These are phyloP conservation scores for Aphanomyces astaci DNA, from an alignment of 352 stramenopile genomes.

Conservation along the genomic window DNA sequence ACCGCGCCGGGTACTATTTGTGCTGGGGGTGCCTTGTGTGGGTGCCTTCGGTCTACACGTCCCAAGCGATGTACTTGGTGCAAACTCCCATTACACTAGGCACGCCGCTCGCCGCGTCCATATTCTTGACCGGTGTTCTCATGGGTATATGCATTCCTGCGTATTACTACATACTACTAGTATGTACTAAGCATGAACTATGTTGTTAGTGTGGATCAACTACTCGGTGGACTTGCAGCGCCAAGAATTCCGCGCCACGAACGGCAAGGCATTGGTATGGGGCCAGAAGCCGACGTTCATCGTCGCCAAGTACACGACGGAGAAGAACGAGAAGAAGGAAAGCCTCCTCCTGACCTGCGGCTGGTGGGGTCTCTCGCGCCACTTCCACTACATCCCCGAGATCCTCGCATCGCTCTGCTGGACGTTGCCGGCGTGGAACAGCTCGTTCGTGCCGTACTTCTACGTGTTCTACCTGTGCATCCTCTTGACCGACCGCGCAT, in stretches of 20 bases:
- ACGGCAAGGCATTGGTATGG: conserved; percentile 88
- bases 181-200: too few relatives aligned
- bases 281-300: conserved; percentile 89
- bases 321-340: conserved; percentile 79
- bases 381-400: conserved; percentile 95
- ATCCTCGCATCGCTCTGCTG: conserved; percentile 77
- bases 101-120: conserved; percentile 29
- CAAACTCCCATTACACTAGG: conserved; percentile 78
- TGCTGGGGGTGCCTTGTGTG: conserved; percentile 97
- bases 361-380: conserved; percentile 91
- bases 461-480: conserved; percentile 88
- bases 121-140: conserved; percentile 73
- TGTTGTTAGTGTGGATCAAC: conserved; percentile 85
- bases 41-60: conserved; percentile 95
- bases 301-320: conserved; percentile 87
- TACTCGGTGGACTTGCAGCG: conserved; percentile 93
- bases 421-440: conserved; percentile 54
- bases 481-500: conserved; percentile 92
- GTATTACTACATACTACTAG: too few relatives aligned
- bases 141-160: conserved; percentile 34
- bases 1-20: conserved; percentile 92
- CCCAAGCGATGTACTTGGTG: conserved; percentile 89
- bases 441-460: conserved; percentile 74
- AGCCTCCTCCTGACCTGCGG: conserved; percentile 88
- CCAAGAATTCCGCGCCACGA: conserved; percentile 81